Base-by-base conservation (phyloP, 108 stramenopile genomes). In the Epithemia pelagica region DNA sequence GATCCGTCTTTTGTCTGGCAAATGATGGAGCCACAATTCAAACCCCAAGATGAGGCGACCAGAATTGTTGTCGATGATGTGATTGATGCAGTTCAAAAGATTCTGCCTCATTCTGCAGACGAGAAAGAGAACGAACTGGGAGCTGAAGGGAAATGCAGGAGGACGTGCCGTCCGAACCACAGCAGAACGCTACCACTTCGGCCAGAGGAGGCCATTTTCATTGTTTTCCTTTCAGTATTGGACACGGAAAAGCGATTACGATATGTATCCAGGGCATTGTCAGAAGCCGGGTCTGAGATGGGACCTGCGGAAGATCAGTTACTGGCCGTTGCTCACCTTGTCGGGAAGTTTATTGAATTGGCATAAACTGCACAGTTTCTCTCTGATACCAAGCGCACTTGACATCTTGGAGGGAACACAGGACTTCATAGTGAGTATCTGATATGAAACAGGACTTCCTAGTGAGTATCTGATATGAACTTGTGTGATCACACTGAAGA, bases 171-270 rank as follows among this genome's bases (percentile, higher is more conserved):
- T 28, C 37, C 32, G 21, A 53, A 71, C 46, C 30, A 28, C 27
- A 27, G 25, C 21, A 58, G 64, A 1, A 59, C 58, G 1, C 25
- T 59, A 29, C 26, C 28, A 2, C 23, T 76, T n/a, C 65, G 51
- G 10, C 32, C 69, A 2, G 64, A 65, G 37, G 83, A 86, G 51
- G 82, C 79, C 1, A 51, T 90, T 22, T 78, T 68, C 32, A 30
- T 89, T 28, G 68, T 87, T 3, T 92, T 79, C 64, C 67, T 92
- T 1, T 83, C 85, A 0, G 79, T 78, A 0, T 66, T 92, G 21
- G 32, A 73, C 21, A 54, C 71, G 56, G 69, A 80, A 19, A 23
- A 55, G 32, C 75, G 91, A 24, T 28, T 37, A 0, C 32, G 70
- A 20, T 37, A 84, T 56, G 73, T 89, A 1, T 37, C 30, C 22